Percentiles rank a stretch among this genome's conserved stretches.
phyloP scores from a whole-genome alignment of 2,329 filamentous ascomycete species.

The Calonectria montana region DNA sequence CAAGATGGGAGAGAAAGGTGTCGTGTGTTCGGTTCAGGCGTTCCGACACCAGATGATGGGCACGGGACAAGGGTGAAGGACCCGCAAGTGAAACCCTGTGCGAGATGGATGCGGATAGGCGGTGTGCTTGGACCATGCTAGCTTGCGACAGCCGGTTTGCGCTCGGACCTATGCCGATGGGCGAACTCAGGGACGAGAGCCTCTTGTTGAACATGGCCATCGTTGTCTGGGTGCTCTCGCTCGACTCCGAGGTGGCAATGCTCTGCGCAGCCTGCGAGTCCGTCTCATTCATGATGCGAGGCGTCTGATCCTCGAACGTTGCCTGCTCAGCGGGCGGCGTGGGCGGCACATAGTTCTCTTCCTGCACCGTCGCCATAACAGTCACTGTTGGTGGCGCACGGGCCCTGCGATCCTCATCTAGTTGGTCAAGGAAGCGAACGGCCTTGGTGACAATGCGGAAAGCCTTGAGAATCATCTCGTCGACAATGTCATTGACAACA shows the following conservation, averaged over 20 bases:
- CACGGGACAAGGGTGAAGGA: slow-evolving; percentile 70
- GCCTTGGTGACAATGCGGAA: slow-evolving; percentile 95
- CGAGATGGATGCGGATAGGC: slow-evolving; percentile 67
- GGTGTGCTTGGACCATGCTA: slow-evolving; percentile 53
- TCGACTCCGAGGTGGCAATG: slow-evolving; percentile 48
- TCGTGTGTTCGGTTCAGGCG: slow-evolving; percentile 85
- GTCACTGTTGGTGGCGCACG: slow-evolving; percentile 65
- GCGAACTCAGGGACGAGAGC: slow-evolving; percentile 58
- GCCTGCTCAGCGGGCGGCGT: slow-evolving; percentile 72
- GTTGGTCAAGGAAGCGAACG: slow-evolving; percentile 88
- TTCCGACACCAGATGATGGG: slow-evolving; percentile 84
- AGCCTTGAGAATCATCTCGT: slow-evolving; percentile 92
- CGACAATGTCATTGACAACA: slow-evolving; percentile 78
- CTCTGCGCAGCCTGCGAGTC: slow-evolving; percentile 53
- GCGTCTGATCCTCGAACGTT: slow-evolving; percentile 56
- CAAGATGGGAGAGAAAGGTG: slow-evolving; percentile 88
- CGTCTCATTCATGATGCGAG: slow-evolving; percentile 49
- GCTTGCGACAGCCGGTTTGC: slow-evolving; percentile 52
- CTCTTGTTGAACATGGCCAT: slow-evolving; percentile 55
- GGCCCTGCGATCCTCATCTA: slow-evolving; percentile 72
- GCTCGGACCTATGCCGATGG: slow-evolving; percentile 40
- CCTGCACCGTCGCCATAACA: slow-evolving; percentile 69
- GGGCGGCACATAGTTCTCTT: slow-evolving; percentile 69
- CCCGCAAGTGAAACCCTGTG: slow-evolving; percentile 84
- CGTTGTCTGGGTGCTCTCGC: slow-evolving; percentile 51